Base-by-base conservation (phyloP, 2,329 filamentous ascomycete genomes). In the Sporothrix schenckii region DNA sequence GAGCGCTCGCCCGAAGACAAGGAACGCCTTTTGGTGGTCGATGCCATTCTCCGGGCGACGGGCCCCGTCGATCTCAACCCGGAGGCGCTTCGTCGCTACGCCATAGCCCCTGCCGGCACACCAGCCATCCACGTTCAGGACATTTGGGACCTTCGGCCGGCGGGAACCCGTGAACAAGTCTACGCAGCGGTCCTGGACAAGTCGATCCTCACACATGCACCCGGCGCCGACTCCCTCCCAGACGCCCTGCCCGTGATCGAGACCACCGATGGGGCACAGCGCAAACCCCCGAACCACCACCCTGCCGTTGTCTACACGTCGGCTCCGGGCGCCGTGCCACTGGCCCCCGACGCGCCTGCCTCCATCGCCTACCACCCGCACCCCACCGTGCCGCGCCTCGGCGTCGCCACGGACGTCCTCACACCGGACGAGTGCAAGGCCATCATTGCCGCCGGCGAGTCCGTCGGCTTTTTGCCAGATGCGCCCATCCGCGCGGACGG, bases 241-340 rank as follows among this genome's bases (percentile, higher is more conserved):
- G 76, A 78, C 1, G 78, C 78, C 16, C 84, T 91, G 67, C 83
- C 85, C 0, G 77, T 90, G 47, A 85, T 92, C 71, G 89, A 91
- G 73, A 87, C 82, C 1, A 91, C 85, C 0, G 82, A 85, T 0
- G 89, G 87, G 0, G 78, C 83, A 0, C 80, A 86, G 30, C 85
- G 89, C 39, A 91, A 91, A 74, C 89, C 89, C 0, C 87, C 89
- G 0, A 92, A 92, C 73, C 85, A 88, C 30, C 88, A 91, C 75
- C 84, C 86, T 0, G 90, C 89, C 0, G 83, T 91, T 39, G 81
- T 92, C 4, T 89, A 91, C 75, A 85, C 89, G 0, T 87, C 88
- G 0, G 76, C 81, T 44, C 83, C 88, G 1, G 82, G 89, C 72
- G 81, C 88, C 0, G 82, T 92, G 3, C 78, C 80, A 0, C 81